phyloP scores from a whole-genome alignment of 495 filamentous ascomycete genomes.

The Rhizodiscina lignyota region DNA sequence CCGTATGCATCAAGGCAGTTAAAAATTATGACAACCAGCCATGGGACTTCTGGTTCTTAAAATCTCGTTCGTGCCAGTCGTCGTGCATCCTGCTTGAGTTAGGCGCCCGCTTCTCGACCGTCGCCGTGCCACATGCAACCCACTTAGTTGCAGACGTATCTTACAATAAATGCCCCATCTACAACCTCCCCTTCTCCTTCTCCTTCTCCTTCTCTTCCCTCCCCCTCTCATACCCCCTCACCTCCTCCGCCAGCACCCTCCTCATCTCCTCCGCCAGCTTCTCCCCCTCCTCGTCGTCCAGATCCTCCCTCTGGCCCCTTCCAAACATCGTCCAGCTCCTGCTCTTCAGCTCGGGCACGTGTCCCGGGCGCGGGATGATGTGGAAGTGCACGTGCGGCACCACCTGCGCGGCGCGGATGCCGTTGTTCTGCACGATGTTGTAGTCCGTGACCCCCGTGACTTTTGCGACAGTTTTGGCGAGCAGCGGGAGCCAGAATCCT shows the following conservation, averaged over 20 bases:
- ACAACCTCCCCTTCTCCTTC: slow-evolving; percentile 23
- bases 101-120: too few relatives aligned
- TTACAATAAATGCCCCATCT: too few relatives aligned
- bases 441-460: slow-evolving; percentile 54
- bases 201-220: slow-evolving; percentile 28
- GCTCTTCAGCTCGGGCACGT: slow-evolving; percentile 26
- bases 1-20: too few relatives aligned
- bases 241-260: slow-evolving; percentile 36
- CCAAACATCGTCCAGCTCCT: slow-evolving; percentile 75
- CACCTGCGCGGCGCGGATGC: slow-evolving; percentile 70
- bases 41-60: too few relatives aligned
- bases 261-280: slow-evolving; percentile 46
- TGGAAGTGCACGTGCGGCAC: slow-evolving; percentile 89
- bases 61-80: too few relatives aligned
- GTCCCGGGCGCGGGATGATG: slow-evolving; percentile 56
- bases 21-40: too few relatives aligned
- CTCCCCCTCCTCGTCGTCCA: slow-evolving; percentile 72
- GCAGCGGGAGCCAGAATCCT: slow-evolving; percentile 47
- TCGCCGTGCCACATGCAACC: too few relatives aligned
- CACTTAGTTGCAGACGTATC: too few relatives aligned
- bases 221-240: slow-evolving; percentile 27
- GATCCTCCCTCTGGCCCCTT: slow-evolving; percentile 58
- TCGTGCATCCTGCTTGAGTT: too few relatives aligned
- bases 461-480: slow-evolving; percentile 52
- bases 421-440: slow-evolving; percentile 95